These are phyloP conservation scores for Rhodotorula mucilaginosa DNA, from an alignment of 1,284 basidiomycete species.

Conservation along the genomic window DNA sequence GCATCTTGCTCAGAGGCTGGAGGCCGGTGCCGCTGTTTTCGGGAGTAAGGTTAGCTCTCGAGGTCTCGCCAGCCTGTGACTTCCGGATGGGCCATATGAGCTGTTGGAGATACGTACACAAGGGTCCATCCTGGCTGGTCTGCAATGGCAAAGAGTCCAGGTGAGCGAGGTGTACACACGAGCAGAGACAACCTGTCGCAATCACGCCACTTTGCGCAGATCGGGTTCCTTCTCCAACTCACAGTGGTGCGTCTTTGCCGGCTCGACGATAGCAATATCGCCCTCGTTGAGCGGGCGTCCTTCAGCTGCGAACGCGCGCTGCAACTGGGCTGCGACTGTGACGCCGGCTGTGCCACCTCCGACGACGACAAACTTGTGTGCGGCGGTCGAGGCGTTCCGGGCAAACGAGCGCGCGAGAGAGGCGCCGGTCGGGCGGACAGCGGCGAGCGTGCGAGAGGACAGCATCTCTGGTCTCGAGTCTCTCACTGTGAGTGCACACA, in stretches of 20 bases:
- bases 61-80: not conserved
- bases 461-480: not conserved
- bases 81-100: not conserved
- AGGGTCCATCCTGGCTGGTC: slow-evolving; percentile 43
- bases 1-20: slow-evolving; percentile 63
- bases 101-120: slow-evolving; percentile 23
- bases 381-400: slow-evolving; percentile 7
- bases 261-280: slow-evolving; percentile 81
- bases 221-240: slow-evolving; percentile 37
- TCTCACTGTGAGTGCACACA: not conserved
- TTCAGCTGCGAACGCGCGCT: slow-evolving; percentile 68
- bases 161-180: not conserved
- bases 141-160: not conserved
- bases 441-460: not conserved
- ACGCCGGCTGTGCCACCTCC: slow-evolving; percentile 50
- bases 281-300: slow-evolving; percentile 66
- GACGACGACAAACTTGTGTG: slow-evolving; percentile 47
- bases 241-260: slow-evolving; percentile 72
- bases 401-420: slow-evolving; percentile 7
- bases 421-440: not conserved
- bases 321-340: slow-evolving; percentile 55
- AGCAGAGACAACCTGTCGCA: not conserved
- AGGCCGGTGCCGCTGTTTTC: slow-evolving; percentile 67
- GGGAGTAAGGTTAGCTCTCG: not conserved
- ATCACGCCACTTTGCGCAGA: slow-evolving; percentile 19